phyloP scores from a whole-genome alignment of 495 filamentous ascomycete species.

The Evernia prunastri region DNA sequence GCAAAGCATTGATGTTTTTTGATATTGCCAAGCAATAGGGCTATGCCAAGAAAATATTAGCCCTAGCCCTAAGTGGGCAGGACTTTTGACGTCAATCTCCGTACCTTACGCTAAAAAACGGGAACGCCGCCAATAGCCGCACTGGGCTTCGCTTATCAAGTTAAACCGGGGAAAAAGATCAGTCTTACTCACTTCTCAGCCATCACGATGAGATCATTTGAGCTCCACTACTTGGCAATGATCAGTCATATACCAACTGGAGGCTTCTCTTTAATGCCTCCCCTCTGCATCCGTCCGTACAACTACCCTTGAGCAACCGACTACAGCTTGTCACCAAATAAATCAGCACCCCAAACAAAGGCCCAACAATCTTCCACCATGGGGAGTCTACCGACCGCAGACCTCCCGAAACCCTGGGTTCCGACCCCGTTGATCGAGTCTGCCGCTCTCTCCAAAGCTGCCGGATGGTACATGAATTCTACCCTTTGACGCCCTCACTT shows the following conservation, averaged over 20 bases:
- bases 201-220: background rate
- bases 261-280: background rate
- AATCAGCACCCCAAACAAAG: background rate
- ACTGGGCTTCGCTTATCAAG: background rate
- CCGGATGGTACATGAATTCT: conserved; percentile 54
- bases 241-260: background rate
- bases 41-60: too few species aligned
- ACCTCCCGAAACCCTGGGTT: conserved; percentile 50
- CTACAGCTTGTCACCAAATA: background rate
- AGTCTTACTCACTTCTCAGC: background rate
- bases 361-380: background rate
- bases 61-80: too few species aligned
- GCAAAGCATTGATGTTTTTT: background rate
- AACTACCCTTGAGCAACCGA: background rate
- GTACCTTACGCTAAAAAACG: too few species aligned
- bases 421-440: conserved; percentile 69
- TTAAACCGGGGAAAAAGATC: background rate
- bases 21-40: background rate
- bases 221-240: background rate
- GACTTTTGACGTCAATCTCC: too few species aligned
- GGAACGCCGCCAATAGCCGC: background rate
- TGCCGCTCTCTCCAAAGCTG: conserved; percentile 57
- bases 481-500: background rate
- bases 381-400: conserved; percentile 9
- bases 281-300: background rate